phyloP scores from a whole-genome alignment of 768 basidiomycete species.

The Pholiota molesta region DNA sequence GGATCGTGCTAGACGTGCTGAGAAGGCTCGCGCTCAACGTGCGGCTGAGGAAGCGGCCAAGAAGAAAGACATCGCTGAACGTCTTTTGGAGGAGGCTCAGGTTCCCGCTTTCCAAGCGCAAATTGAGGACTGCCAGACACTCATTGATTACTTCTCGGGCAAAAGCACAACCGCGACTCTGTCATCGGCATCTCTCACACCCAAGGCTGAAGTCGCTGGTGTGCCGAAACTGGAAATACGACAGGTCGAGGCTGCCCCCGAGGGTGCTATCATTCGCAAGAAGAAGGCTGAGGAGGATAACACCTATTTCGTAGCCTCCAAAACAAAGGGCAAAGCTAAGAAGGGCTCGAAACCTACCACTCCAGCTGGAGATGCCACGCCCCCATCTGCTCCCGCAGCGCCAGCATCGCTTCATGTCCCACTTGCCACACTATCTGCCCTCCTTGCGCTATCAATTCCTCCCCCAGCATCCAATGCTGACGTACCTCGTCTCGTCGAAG shows the following conservation, averaged over 20 bases:
- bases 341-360: conserved; percentile 50
- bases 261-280: conserved; percentile 77
- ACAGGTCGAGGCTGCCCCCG: conserved; percentile 73
- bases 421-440: conserved; percentile 83
- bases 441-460: conserved; percentile 87
- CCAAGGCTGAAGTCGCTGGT: conserved; percentile 53
- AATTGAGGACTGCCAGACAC: conserved; percentile 95
- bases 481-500: conserved; percentile 81
- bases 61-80: conserved; percentile 77
- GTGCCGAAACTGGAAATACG: conserved; percentile 85
- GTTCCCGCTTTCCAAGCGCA: conserved; percentile 88
- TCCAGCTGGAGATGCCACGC: conserved; percentile 29
- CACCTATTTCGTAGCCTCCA: conserved; percentile 75
- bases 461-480: conserved; percentile 81
- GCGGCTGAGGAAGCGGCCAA: conserved; percentile 78
- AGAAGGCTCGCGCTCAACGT: conserved; percentile 73
- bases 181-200: conserved; percentile 37
- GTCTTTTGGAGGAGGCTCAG: conserved; percentile 88
- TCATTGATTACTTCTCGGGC: conserved; percentile 83
- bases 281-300: conserved; percentile 93
- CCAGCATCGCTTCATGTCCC: conserved; percentile 66
- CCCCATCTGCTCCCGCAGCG: conserved; percentile 27
- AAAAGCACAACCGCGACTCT: conserved; percentile 50
- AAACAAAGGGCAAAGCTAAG: conserved; percentile 67
- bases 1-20: conserved; percentile 83